Conservation (phyloP, 208 protist species). For the Crithidia bombi region DNA sequence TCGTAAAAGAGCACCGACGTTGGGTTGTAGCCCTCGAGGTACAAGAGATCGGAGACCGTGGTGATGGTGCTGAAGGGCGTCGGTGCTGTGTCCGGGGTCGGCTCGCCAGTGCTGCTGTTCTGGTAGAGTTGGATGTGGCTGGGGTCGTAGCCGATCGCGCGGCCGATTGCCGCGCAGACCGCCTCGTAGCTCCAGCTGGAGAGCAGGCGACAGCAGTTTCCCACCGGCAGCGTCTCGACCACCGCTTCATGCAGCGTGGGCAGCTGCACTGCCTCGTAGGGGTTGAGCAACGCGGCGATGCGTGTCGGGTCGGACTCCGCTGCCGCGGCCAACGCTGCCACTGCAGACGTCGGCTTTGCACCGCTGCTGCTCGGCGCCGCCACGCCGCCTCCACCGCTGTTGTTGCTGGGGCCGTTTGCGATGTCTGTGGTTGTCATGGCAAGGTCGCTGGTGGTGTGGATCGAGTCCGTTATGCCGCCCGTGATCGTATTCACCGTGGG, state of each 20-base stretch:
- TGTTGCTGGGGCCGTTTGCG: neutral
- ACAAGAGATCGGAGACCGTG: constrained; percentile 42
- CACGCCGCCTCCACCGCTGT: neutral
- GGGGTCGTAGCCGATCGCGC: constrained; percentile 37
- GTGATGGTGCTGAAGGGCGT: constrained; percentile 12
- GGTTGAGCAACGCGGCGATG: constrained; percentile 42
- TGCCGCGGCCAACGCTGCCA: neutral
- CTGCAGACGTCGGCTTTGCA: neutral
- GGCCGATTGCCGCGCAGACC: constrained; percentile 54
- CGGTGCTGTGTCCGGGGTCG: constrained; percentile 23
- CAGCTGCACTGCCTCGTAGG: constrained; percentile 43
- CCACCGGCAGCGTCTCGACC: constrained; percentile 23
- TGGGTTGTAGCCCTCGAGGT: constrained; percentile 32
- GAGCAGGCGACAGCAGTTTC: constrained; percentile 40
- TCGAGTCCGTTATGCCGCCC: constrained; percentile 10
- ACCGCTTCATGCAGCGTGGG: constrained; percentile 33
- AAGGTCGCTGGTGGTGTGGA: neutral
- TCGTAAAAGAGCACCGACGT: constrained; percentile 49
- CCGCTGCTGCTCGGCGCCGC: too few species aligned
- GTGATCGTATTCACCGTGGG: neutral
- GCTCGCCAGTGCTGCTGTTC: constrained; percentile 26
- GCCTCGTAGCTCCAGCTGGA: constrained; percentile 53
- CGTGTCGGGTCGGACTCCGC: constrained; percentile 22
- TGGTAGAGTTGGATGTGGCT: constrained; percentile 66
- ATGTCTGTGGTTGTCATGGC: neutral